These are phyloP conservation scores for Pseudogymnoascus sp. DNA, from an alignment of 2,329 filamentous ascomycete species.

Conservation along the genomic window DNA sequence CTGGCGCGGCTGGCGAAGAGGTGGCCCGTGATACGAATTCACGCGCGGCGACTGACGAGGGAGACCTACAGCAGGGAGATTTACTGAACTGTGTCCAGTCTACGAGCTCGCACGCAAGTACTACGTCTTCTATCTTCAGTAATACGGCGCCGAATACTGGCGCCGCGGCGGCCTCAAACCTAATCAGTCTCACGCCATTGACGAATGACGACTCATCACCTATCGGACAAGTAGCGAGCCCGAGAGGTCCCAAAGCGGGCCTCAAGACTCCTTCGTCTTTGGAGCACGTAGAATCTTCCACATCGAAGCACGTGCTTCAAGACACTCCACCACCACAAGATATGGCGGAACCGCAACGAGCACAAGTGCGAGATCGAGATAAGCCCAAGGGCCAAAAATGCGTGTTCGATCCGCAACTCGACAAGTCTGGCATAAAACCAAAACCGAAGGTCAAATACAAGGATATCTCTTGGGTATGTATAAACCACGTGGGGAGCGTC, in stretches of 20 bases:
- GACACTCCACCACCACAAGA: conserved; percentile 5
- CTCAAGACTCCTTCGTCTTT: conserved; percentile 30
- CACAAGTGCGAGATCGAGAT: conserved; percentile 48
- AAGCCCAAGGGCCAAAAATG: conserved; percentile 48
- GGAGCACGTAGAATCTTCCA: conserved; percentile 21
- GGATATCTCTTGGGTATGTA: conserved; percentile 60
- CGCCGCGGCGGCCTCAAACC: conserved; percentile 23
- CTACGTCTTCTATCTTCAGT: conserved; percentile 64
- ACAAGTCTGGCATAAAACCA: conserved; percentile 41
- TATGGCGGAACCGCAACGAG: conserved; percentile 16
- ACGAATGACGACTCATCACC: conserved; percentile 60
- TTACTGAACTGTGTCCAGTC: conserved; percentile 63
- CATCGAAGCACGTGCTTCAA: conserved; percentile 6
- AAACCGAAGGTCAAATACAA: conserved; percentile 51
- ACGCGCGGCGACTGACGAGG: conserved; percentile 38
- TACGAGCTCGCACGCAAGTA: conserved; percentile 62
- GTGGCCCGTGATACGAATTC: conserved; percentile 20
- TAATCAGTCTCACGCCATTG: conserved; percentile 51
- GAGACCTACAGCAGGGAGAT: conserved; percentile 53
- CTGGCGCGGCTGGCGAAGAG: conserved; percentile 21
- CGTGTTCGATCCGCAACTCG: conserved; percentile 46
- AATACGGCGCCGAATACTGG: conserved; percentile 22
- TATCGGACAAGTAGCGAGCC: conserved; percentile 46
- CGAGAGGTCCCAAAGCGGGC: conserved; percentile 32
- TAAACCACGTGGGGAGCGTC: conserved; percentile 45